These are phyloP conservation scores for Artemisia argyi DNA, from an alignment of 129 eudicot species.

Conservation along the genomic window DNA sequence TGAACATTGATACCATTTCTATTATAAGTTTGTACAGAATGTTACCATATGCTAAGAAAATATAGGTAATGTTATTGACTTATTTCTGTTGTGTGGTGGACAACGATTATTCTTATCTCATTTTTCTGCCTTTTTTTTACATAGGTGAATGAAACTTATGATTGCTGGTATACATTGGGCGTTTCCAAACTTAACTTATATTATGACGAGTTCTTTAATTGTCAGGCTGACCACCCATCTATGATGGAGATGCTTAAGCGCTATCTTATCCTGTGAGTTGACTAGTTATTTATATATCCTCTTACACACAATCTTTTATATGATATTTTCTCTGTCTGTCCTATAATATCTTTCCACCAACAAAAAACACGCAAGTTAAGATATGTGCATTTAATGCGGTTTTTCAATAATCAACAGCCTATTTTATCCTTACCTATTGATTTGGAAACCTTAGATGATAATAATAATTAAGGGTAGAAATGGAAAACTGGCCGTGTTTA, in stretches of 20 bases:
- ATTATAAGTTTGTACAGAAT: neutral
- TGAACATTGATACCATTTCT: conserved; percentile 1
- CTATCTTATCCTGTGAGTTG: conserved; percentile 77
- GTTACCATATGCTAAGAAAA: too few relatives aligned
- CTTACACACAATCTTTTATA: neutral
- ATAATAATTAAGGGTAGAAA: too few relatives aligned
- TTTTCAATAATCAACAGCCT: too few relatives aligned
- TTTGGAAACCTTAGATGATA: too few relatives aligned
- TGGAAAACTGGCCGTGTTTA: too few relatives aligned
- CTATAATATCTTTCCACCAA: too few relatives aligned
- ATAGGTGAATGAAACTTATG: conserved; percentile 87
- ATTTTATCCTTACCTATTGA: too few relatives aligned
- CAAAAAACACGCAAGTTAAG: too few relatives aligned
- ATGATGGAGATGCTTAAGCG: conserved; percentile 72
- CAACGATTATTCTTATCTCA: neutral
- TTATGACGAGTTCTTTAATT: conserved; percentile 64
- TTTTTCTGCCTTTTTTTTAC: conserved; percentile 12
- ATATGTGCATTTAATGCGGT: too few relatives aligned
- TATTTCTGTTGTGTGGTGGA: too few relatives aligned
- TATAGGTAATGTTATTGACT: too few relatives aligned
- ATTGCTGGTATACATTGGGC: conserved; percentile 94
- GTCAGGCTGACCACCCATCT: conserved; percentile 77
- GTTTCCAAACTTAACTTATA: conserved; percentile 70
- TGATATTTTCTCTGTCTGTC: neutral
- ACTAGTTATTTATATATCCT: neutral